These are phyloP conservation scores for Aspergillus flavus DNA, from an alignment of 2,329 filamentous ascomycete genomes.

Conservation along the genomic window DNA sequence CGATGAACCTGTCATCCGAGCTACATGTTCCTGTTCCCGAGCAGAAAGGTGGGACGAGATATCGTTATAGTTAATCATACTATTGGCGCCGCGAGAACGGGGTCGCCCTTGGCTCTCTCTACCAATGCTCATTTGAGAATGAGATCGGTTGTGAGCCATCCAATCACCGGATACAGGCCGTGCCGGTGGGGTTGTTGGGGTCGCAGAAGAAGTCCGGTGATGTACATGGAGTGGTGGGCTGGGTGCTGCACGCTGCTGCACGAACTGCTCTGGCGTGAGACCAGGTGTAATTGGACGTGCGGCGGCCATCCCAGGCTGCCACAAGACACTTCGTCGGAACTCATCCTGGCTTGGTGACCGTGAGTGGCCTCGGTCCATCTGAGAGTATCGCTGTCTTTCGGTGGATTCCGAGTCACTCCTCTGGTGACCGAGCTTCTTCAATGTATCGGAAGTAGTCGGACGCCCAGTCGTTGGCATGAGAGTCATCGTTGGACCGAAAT, in stretches of 20 bases:
- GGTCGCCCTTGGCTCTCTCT: slow-evolving; percentile 31
- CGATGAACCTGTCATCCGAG: slow-evolving; percentile 75
- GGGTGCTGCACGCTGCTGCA: slow-evolving; percentile 71
- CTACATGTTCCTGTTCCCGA: slow-evolving; percentile 85
- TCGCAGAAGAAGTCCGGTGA: slow-evolving; percentile 61
- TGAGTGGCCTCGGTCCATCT: slow-evolving; percentile 37
- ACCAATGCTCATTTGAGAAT: slow-evolving; percentile 35
- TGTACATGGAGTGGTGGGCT: slow-evolving; percentile 62
- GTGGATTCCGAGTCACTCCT: slow-evolving; percentile 36
- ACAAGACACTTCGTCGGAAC: slow-evolving; percentile 68
- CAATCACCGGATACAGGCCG: slow-evolving; percentile 44
- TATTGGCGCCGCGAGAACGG: slow-evolving; percentile 61
- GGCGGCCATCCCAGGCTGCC: slow-evolving; percentile 70
- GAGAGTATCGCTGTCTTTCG: slow-evolving; percentile 29
- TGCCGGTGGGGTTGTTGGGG: slow-evolving; percentile 43
- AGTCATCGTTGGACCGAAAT: slow-evolving; percentile 84
- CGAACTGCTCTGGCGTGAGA: slow-evolving; percentile 81
- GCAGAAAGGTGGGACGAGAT: slow-evolving; percentile 70
- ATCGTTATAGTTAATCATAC: slow-evolving; percentile 54
- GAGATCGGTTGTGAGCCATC: slow-evolving; percentile 35
- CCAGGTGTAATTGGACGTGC: slow-evolving; percentile 53
- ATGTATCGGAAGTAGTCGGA: slow-evolving; percentile 58
- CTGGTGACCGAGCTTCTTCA: slow-evolving; percentile 41
- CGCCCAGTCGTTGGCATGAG: slow-evolving; percentile 60
- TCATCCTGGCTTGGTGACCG: slow-evolving; percentile 52